phyloP scores from a whole-genome alignment of 768 basidiomycete species.

The Daedaleopsis sinensis region DNA sequence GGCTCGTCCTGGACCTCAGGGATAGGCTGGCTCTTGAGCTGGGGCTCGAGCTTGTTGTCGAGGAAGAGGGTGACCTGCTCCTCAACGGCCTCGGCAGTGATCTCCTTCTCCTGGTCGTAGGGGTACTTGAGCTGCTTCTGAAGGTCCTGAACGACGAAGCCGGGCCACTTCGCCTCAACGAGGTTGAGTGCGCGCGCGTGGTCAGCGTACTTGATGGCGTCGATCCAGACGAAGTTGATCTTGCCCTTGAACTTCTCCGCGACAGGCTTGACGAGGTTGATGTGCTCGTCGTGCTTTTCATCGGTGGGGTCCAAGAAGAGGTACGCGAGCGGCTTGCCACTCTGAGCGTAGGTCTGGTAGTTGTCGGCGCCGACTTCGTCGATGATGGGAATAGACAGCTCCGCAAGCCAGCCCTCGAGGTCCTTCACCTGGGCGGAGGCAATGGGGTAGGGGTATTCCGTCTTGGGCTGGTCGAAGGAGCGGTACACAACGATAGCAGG shows the following conservation, averaged over 20 bases:
- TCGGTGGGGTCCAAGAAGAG: conserved; percentile 86
- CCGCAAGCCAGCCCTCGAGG: conserved; percentile 76
- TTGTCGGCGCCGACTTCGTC: conserved; percentile 96
- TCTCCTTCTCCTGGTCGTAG: conserved; percentile 64
- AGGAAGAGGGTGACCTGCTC: conserved; percentile 67
- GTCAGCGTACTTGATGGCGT: conserved; percentile 92
- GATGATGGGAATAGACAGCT: conserved; percentile 84
- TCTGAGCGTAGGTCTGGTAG: conserved; percentile 82
- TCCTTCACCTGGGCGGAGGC: conserved; percentile 59
- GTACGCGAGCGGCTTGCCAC: conserved; percentile 89
- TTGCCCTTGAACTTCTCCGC: conserved; percentile 83
- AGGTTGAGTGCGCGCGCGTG: conserved; percentile 96
- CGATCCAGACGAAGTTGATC: conserved; percentile 98
- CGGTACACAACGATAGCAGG: conserved; percentile 94
- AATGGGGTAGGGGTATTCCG: conserved; percentile 65
- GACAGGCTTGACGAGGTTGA: conserved; percentile 72
- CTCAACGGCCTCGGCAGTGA: conserved; percentile 59
- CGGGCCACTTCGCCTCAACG: conserved; percentile 83
- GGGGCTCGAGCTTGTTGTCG: conserved; percentile 73
- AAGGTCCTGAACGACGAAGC: conserved; percentile 91
- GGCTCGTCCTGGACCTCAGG: conserved; percentile 82
- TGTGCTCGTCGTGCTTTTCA: conserved; percentile 61
- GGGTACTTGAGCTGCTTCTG: conserved; percentile 88
- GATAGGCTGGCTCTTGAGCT: conserved; percentile 88
- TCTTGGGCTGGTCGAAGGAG: conserved; percentile 81